phyloP scores from a whole-genome alignment of 1,284 basidiomycete genomes.

The Porodaedalea pini region DNA sequence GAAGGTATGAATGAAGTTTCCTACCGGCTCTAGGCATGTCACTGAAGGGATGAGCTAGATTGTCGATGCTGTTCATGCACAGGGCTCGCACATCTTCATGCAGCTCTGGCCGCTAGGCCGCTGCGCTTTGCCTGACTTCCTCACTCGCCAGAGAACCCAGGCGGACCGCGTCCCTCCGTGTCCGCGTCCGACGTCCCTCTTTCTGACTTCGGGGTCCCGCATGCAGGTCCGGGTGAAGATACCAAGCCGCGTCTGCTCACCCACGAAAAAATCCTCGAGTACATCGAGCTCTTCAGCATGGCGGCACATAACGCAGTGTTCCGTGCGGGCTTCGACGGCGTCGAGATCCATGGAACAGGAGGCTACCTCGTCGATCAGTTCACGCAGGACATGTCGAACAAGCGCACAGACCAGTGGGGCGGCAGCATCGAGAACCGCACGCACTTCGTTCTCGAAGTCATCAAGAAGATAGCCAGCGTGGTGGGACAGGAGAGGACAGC shows the following conservation, averaged over 20 bases:
- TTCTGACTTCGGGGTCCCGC: constrained; percentile 13
- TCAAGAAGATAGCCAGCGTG: constrained; percentile 28
- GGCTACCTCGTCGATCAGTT: constrained; percentile 26
- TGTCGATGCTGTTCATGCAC: background rate
- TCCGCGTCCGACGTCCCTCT: constrained; percentile 42
- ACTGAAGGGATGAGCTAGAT: background rate
- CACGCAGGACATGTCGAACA: too few species aligned
- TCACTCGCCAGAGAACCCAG: background rate
- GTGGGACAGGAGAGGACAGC: constrained; percentile 29
- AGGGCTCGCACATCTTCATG: constrained; percentile 24
- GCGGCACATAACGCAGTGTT: constrained; percentile 33
- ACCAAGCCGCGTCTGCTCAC: constrained; percentile 31
- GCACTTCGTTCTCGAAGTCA: constrained; percentile 39
- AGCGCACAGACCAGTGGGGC: too few species aligned
- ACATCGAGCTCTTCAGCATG: constrained; percentile 25
- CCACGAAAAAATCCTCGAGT: constrained; percentile 38
- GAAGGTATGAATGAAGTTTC: too few species aligned
- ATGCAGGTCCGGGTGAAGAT: constrained; percentile 20
- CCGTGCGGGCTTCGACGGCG: too few species aligned
- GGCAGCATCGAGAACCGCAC: too few species aligned
- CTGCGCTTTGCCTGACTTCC: background rate
- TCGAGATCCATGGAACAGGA: constrained; percentile 25
- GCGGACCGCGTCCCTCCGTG: constrained; percentile 26
- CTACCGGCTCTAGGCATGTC: too few species aligned
- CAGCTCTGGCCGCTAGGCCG: background rate